A percentile compares a stretch with the other conserved stretches of the same genome.
Conservation (phyloP, 768 basidiomycete species). For the Lyophyllum atratum region DNA sequence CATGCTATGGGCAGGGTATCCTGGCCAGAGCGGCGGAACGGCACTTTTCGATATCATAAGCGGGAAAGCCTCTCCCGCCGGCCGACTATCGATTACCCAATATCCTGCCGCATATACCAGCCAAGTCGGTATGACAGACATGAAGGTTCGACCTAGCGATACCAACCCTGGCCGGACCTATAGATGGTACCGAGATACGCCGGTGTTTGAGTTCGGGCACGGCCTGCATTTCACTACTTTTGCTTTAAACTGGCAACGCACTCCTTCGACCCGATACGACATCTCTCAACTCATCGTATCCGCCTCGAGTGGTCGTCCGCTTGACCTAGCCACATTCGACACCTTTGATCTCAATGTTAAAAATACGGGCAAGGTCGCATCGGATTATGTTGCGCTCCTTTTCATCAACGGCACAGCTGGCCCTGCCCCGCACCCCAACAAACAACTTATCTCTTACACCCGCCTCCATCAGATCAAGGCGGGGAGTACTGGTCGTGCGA, state of each 20-base stretch:
- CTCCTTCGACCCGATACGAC: slow-evolving; percentile 36
- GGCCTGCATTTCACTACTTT: slow-evolving; percentile 60
- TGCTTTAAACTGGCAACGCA: slow-evolving; percentile 36
- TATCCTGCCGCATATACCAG: slow-evolving; percentile 51
- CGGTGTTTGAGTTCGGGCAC: slow-evolving; percentile 55
- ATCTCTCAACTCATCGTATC: slow-evolving; percentile 40
- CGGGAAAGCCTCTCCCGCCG: slow-evolving; percentile 54
- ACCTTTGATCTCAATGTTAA: slow-evolving; percentile 49
- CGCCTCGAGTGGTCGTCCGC: slow-evolving; percentile 16
- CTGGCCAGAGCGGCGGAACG: slow-evolving; percentile 55
- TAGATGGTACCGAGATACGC: slow-evolving; percentile 54
- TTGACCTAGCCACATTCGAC: slow-evolving; percentile 50
- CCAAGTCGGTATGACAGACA: slow-evolving; percentile 58
- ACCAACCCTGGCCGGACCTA: slow-evolving; percentile 58
- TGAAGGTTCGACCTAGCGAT: slow-evolving; percentile 50
- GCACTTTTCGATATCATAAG: slow-evolving; percentile 54
- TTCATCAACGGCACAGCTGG: slow-evolving; percentile 51
- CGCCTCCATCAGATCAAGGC: slow-evolving; percentile 33
- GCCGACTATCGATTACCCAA: slow-evolving; percentile 55
- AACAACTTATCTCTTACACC: slow-evolving; percentile 51
- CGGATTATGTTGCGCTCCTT: slow-evolving; percentile 57
- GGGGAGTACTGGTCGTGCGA: slow-evolving; percentile 28
- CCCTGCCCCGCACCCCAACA: slow-evolving; percentile 52
- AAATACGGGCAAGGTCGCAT: slow-evolving; percentile 49
- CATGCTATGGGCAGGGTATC: slow-evolving; percentile 59